Evolutionary conservation across 176 grass and related monocot genomes (phyloP).

Genomic region (Oryza meridionalis): DNA sequence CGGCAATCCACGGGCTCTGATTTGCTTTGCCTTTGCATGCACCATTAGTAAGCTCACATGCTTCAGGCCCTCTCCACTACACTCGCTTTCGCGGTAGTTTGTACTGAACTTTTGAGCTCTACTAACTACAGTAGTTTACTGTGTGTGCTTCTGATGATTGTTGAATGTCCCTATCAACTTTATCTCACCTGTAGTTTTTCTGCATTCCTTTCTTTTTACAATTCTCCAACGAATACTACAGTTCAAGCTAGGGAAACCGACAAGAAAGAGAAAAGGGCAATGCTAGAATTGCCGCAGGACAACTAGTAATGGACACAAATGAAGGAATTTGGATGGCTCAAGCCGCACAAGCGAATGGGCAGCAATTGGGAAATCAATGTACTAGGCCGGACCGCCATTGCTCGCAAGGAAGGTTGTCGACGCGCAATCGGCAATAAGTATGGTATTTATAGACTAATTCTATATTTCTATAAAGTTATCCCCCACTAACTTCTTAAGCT

Average conservation of each 20-base stretch:
- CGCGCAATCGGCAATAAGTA: neutral
- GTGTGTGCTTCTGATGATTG: neutral
- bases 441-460: neutral
- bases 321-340: neutral
- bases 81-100: neutral
- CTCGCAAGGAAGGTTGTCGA: neutral
- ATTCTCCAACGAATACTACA: neutral
- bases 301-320: constrained; percentile 22
- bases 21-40: constrained; percentile 7
- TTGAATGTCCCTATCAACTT: neutral
- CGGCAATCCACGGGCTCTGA: constrained; percentile 15
- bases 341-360: neutral
- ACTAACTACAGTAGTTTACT: too few species aligned
- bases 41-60: neutral
- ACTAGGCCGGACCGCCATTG: neutral
- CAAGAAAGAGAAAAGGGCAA: neutral
- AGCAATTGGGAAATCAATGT: constrained; percentile 10
- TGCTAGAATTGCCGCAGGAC: neutral
- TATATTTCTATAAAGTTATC: too few species aligned
- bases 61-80: neutral
- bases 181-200: neutral
- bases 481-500: too few species aligned
- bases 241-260: neutral
- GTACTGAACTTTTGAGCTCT: neutral
- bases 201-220: neutral